Evolutionary conservation across 202 grass and related monocot species (phyloP).

Genomic region (Eragrostis tef): DNA sequence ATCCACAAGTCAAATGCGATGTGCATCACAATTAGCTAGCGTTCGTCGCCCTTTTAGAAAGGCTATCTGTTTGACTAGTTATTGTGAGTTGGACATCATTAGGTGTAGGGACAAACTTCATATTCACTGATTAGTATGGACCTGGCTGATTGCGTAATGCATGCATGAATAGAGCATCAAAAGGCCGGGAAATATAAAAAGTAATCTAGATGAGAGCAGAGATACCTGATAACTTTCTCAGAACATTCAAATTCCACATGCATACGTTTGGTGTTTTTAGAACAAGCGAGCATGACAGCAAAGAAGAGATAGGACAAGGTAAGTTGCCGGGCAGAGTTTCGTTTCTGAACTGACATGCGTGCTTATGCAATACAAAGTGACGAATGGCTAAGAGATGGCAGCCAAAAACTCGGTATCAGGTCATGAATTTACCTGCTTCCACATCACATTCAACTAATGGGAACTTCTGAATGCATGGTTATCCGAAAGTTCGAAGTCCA

Average conservation of each 20-base stretch:
- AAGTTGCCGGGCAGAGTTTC: background rate
- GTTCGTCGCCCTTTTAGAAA: slow-evolving; percentile 46
- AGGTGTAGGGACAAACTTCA: slow-evolving; percentile 35
- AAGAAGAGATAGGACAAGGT: slow-evolving; percentile 18
- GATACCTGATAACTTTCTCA: slow-evolving; percentile 38
- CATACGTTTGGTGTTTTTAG: slow-evolving; percentile 12
- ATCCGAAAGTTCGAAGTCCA: slow-evolving; percentile 34
- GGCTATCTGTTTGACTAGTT: slow-evolving; percentile 51
- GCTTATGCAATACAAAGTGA: slow-evolving; percentile 17
- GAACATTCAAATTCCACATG: slow-evolving; percentile 23
- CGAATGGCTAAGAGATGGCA: slow-evolving; percentile 24
- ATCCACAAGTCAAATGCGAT: slow-evolving; percentile 52
- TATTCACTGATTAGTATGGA: slow-evolving; percentile 37
- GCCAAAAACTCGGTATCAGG: slow-evolving; percentile 4
- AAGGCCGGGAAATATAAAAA: slow-evolving; percentile 39
- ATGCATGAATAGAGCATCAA: slow-evolving; percentile 37
- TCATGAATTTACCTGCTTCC: slow-evolving; percentile 46
- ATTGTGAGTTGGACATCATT: slow-evolving; percentile 47
- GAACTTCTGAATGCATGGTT: slow-evolving; percentile 20
- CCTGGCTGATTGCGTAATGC: slow-evolving; percentile 45
- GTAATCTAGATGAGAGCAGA: slow-evolving; percentile 29
- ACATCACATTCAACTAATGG: slow-evolving; percentile 13
- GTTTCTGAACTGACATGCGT: slow-evolving; percentile 12
- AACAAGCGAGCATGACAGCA: slow-evolving; percentile 16
- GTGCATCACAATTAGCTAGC: slow-evolving; percentile 42